Evolutionary conservation across 2,329 filamentous ascomycete species (phyloP), one percentile per base, ranked within the genome.

Genomic region (Sphaerulina musiva): DNA sequence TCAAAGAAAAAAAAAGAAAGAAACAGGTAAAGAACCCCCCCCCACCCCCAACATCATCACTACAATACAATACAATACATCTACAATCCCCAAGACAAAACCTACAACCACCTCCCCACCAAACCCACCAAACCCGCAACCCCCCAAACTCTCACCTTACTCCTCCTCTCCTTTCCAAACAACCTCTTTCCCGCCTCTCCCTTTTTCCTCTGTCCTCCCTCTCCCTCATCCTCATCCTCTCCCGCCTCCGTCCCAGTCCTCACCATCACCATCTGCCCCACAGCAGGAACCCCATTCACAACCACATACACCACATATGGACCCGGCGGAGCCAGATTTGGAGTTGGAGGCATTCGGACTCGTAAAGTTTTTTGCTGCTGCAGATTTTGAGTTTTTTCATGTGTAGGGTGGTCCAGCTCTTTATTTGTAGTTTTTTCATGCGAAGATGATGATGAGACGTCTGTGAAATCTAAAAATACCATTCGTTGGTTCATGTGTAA

Each of bases 401-500:
- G n/a, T n/a, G n/a, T n/a, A n/a, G n/a, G n/a, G n/a, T n/a, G n/a
- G n/a, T n/a, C n/a, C n/a, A n/a, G n/a, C n/a, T n/a, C n/a, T n/a
- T n/a, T n/a, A n/a, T n/a, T n/a, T n/a, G n/a, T n/a, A n/a, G n/a
- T n/a, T n/a, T 62, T 62, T 6, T 6, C 26, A 26, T 29, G 3
- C 6, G 6, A 29, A 6, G 5, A 6, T 29, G 5, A 1, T 29
- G n/a, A n/a, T n/a, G n/a, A n/a, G n/a, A n/a, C 82, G 39, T 76
- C 77, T 17, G 68, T 69, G 43, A 65, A 69, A 58, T 82, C 79
- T 40, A 83, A 70, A 60, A 76, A 75, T 40, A 78, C 54, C 76
- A 82, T 79, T 9, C 80, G 75, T 59, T 82, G 79, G 42, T 79
- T 79, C 81, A 83, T 83, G 64, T 83, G 80, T 17, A 83, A 63